These are phyloP conservation scores for Trypanosoma melophagium DNA, from an alignment of 208 protist genomes.

Conservation along the genomic window DNA sequence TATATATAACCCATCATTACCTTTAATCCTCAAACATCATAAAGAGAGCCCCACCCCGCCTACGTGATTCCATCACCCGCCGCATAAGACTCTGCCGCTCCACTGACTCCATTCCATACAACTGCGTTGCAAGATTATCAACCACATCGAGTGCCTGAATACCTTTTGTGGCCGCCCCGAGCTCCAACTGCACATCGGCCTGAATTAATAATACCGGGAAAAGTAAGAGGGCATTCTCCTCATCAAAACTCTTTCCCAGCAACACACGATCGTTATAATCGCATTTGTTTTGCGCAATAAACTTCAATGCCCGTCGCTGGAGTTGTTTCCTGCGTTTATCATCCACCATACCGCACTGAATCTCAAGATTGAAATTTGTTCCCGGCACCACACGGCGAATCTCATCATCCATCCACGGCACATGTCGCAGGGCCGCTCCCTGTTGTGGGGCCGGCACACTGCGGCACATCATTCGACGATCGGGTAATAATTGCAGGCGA, in stretches of 20 bases:
- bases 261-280: conserved; percentile 27
- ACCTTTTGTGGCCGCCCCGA: conserved; percentile 32
- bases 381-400: conserved; percentile 27
- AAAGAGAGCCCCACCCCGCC: conserved; percentile 26
- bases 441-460: conserved; percentile 21
- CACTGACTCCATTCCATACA: conserved; percentile 29
- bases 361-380: conserved; percentile 24
- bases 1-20: too few relatives aligned
- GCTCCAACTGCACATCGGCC: conserved; percentile 28
- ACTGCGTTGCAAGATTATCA: conserved; percentile 21
- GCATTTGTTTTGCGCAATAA: conserved; percentile 12
- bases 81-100: conserved; percentile 28
- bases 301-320: conserved; percentile 13
- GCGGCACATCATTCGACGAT: conserved; percentile 18
- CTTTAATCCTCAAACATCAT: conserved; percentile 36
- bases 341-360: conserved; percentile 22
- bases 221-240: conserved; percentile 30
- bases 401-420: conserved; percentile 25
- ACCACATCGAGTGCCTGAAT: conserved; percentile 26
- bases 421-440: conserved; percentile 11
- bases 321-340: conserved; percentile 24
- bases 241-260: conserved; percentile 22
- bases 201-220: conserved; percentile 28
- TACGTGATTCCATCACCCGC: conserved; percentile 23
- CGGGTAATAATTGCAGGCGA: conserved; percentile 13